These are phyloP conservation scores for Hyparrhenia diplandra DNA, from an alignment of 176 grass and related monocot genomes.

Conservation along the genomic window DNA sequence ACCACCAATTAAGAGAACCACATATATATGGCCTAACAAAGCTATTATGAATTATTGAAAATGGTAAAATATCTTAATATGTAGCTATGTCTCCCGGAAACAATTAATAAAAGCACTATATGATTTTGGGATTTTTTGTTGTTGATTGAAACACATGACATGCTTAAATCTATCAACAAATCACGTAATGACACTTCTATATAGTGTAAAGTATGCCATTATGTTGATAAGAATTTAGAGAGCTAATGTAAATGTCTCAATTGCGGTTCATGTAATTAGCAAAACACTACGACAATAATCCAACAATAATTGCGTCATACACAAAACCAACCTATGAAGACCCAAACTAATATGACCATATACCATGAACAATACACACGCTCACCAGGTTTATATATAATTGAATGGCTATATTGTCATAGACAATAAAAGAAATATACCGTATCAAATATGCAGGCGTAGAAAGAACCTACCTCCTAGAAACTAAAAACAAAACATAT, in stretches of 20 bases:
- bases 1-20: neutral
- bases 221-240: neutral
- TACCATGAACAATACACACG: no score
- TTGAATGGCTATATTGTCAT: neutral
- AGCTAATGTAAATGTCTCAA: neutral
- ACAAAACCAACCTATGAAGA: no score
- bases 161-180: neutral
- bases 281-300: neutral
- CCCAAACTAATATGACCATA: neutral
- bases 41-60: neutral
- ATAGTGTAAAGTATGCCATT: neutral
- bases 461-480: no score
- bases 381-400: neutral
- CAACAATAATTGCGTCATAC: neutral
- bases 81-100: neutral
- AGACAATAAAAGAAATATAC: no score
- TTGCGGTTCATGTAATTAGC: neutral
- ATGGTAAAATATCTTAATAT: neutral
- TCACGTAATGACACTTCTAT: neutral
- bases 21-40: neutral
- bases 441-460: no score
- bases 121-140: no score
- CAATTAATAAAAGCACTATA: no score
- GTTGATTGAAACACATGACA: neutral
- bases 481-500: no score